Base-by-base conservation (phyloP, 352 stramenopile genomes). In the Pythium utonaiense region DNA sequence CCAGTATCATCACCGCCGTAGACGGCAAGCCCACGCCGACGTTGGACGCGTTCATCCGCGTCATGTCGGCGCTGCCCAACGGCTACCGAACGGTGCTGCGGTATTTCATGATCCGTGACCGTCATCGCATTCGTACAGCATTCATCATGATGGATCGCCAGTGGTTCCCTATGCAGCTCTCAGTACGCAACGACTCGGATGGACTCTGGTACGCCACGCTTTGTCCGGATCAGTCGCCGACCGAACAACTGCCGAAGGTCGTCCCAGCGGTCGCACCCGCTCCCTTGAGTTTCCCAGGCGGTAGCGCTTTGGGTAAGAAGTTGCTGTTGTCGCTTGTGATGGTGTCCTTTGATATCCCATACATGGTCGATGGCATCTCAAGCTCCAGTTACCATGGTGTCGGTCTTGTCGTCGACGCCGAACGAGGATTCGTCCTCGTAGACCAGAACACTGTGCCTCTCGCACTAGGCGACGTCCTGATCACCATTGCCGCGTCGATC, bases 371-470 rank as follows among this genome's bases (percentile, higher is more conserved):
- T 64, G 90, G 88, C 19, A 93, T 97, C 54, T 92, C 83, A 19
- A 92, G 81, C 66, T 95, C 81, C 3, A 93, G 80, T 42, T 97
- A 95, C 56, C 77, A 94, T 38, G 92, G 91, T 9, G 86, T 91
- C 22, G 91, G 91, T n/a, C 60, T 97, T 13, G 84, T 98, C 0
- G 78, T 98, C 1, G 88, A 98, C 62, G 74, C 73, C 0, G 65
- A 77, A 17, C 65, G 77, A 45, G 92, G 92, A 0, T 88, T 97
- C 53, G 86, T 98, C n/a, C 72, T 97, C 27, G 88, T 96, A 45
- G 92, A 98, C 64, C 86, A 96, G 52, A 97, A 96, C 64, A 98
- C 92, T 0, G 89, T 97, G 21, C 87, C 88, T 5, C 95, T 92
- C 38, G 82, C 88, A 0, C 67, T 96, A 7, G 87, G 88, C 21